Evolutionary conservation across 106 monocot genomes (phyloP), one percentile per base, ranked within the genome.

Genomic region (Apostasia shenzhenica): DNA sequence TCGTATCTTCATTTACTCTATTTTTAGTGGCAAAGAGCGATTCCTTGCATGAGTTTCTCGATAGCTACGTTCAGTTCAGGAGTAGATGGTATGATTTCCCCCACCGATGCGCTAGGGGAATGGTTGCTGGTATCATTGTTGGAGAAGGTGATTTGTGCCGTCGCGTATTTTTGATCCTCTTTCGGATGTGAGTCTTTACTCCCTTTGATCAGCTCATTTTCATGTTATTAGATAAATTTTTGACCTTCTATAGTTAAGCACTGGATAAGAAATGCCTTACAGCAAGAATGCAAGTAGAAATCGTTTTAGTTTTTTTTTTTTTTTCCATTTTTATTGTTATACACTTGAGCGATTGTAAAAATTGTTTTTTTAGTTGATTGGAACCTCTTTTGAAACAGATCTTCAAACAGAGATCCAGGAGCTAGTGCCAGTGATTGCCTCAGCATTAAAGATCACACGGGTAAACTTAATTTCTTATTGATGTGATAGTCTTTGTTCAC

Each of bases 41-140:
- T 43, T 84, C 86, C 2, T 57, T 95, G 78, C 82, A 84, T 14
- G 78, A 80, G 61, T 89, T 85, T 65, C 70, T 95, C 61, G 91
- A 95, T 74, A 91, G 91, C 70, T 95, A 92, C 67, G 48, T 95
- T 61, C 79, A 80, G 71, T 76, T 67, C 63, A 81, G 95, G 74
- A 69, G 79, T 41, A 80, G 95, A 72, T 92, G 95, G 95, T 95
- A 92, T 69, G 95, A 95, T 70, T 82, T 95, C 38, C 91, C 95
- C 11, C 88, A 89, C 55, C 92, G 77, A 62, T 91, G 86, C 3
- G 72, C 80, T 1, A 82, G 69, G 61, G 85, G 77, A 26, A 70
- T 53, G 12, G 84, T 95, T 79, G 83, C 88, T 8, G 88, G 88
- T 9, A 66, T 88, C 7, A 72, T 88, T 67, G 78, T 88, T 39